Percentiles rank a stretch among this genome's conserved stretches.
Conservation (phyloP, 371 early-diverging fungal genomes). For the Mucor mucedo region DNA sequence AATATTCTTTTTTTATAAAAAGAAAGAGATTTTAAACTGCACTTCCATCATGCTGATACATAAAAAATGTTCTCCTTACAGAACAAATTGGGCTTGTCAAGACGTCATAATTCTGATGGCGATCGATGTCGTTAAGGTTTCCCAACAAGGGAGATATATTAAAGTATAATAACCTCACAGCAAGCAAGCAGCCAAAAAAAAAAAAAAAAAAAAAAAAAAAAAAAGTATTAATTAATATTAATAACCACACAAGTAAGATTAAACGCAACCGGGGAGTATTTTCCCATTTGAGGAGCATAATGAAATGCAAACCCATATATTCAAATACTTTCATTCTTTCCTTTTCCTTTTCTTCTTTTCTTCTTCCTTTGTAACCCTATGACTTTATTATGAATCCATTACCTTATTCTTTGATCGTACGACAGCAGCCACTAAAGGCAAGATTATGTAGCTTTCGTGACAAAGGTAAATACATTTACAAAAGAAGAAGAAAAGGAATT, state of each 20-base stretch:
- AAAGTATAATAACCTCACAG: not conserved
- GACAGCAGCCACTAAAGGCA: constrained; percentile 60
- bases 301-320: not conserved
- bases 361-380: too few species aligned
- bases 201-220: not conserved
- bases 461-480: constrained; percentile 37
- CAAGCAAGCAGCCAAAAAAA: not conserved
- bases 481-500: constrained; percentile 11
- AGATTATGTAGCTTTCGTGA: constrained; percentile 63
- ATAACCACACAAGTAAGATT: not conserved
- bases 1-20: constrained; percentile 1
- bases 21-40: constrained; percentile 1
- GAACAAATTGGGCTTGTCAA: not conserved
- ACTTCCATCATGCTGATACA: not conserved
- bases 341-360: too few species aligned
- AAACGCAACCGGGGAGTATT: constrained; percentile 2
- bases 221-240: constrained; percentile 3
- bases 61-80: not conserved
- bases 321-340: not conserved
- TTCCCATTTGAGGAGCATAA: not conserved
- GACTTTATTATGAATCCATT: not conserved
- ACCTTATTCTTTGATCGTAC: constrained; percentile 41
- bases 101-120: not conserved
- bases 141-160: not conserved
- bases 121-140: constrained; percentile 1